Conservation (phyloP, 2,329 filamentous ascomycete species). For the Fusarium coffeatum region DNA sequence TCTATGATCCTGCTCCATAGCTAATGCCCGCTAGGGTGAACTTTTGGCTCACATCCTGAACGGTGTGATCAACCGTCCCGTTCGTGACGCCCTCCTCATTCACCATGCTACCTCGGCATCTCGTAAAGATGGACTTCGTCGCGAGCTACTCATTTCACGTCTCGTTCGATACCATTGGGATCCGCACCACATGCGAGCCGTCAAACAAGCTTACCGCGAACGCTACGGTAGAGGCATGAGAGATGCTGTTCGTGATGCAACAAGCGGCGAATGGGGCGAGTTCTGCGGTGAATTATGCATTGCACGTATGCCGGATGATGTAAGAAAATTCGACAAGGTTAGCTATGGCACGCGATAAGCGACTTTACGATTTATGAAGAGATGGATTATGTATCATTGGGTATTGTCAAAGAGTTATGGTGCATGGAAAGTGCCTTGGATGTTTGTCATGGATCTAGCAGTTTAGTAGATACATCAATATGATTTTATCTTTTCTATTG, state of each 20-base stretch:
- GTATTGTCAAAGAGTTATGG: not conserved
- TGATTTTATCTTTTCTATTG: conserved; percentile 2
- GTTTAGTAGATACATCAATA: conserved; percentile 21
- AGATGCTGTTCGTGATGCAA: conserved; percentile 81
- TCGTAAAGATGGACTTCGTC: conserved; percentile 76
- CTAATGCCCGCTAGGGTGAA: conserved; percentile 75
- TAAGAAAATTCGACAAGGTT: conserved; percentile 63
- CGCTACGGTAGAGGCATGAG: conserved; percentile 81
- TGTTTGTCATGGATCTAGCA: conserved; percentile 21
- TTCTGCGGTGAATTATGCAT: conserved; percentile 80
- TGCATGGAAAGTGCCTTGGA: conserved; percentile 15
- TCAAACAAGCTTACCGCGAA: conserved; percentile 83
- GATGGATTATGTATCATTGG: conserved; percentile 9
- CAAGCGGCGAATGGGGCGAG: conserved; percentile 78
- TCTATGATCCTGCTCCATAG: not conserved
- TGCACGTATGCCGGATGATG: conserved; percentile 68
- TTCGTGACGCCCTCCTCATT: conserved; percentile 89
- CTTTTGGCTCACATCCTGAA: conserved; percentile 95
- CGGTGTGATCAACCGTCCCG: conserved; percentile 93
- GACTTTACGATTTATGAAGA: conserved; percentile 17
- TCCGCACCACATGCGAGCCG: conserved; percentile 78
- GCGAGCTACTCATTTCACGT: conserved; percentile 87
- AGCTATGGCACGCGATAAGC: conserved; percentile 30
- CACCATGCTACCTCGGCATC: conserved; percentile 88
- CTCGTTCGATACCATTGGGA: conserved; percentile 96